Base-by-base conservation (phyloP, 2,329 filamentous ascomycete genomes). In the Alternaria arborescens region DNA sequence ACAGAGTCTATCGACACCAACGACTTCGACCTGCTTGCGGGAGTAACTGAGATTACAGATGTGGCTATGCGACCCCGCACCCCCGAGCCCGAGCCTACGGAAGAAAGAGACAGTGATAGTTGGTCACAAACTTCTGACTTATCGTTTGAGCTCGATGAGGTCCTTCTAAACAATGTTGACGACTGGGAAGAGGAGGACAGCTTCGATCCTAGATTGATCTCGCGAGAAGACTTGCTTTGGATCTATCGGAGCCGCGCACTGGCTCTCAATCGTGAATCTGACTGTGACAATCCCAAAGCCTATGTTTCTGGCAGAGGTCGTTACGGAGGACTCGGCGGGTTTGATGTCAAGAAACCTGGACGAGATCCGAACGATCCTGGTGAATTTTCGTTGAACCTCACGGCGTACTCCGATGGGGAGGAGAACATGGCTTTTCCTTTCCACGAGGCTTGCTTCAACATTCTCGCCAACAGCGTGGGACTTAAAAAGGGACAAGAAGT, bases 401-500 rank as follows among this genome's bases (percentile, higher is more conserved):
- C 6, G 5, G 8, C 38, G 0, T 60, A 55, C 6, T 26, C 24
- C 24, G 50, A 61, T 12, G 40, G 26, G 30, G 26, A 54, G 11
- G 20, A 40, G 8, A 22, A 41, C 20, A 20, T 22, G 6, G 55
- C 55, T 12, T 71, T 60, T 47, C 69, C 68, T 3, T 69, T 72
- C 22, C 70, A 72, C 48, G 60, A 66, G 26, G 57, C 57, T 2
- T 73, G 71, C 28, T 66, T 62, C 47, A 42, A 61, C 10, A 42
- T 72, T 30, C 62, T 73, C 2, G 60, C 63, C 8, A 56, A 52
- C 24, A 53, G 40, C 16, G n/a, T 71, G 4, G 67, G 64, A 8
- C 59, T 54, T 26, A 24, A 47, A 0, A 47, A 62, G 11, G 20
- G 32, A 4, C 41, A 28, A 0, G 48, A 46, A 8, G 58, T 72